A percentile compares a stretch with the other conserved stretches of the same genome.
Evolutionary conservation across 305 asterid genomes (phyloP).

Genomic region (Fraxinus dipetala): DNA sequence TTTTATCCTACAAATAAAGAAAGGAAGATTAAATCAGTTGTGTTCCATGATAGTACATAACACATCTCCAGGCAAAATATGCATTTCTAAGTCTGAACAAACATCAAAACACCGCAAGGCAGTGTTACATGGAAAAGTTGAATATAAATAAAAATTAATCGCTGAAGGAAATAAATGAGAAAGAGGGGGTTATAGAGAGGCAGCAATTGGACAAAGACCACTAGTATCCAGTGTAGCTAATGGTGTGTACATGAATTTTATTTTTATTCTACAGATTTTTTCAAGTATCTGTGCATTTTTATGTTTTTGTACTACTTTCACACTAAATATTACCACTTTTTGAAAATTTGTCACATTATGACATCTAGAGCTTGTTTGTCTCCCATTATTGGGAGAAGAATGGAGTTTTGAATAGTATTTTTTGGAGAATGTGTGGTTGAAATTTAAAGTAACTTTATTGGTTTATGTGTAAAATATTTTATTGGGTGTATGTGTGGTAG

Average conservation of each 20-base stretch:
- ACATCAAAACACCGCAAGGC: not conserved
- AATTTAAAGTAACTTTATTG: too few relatives aligned
- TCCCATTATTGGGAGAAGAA: too few relatives aligned
- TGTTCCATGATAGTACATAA: not conserved
- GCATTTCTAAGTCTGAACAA: not conserved
- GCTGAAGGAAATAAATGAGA: not conserved
- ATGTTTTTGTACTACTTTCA: not conserved
- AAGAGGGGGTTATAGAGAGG: not conserved
- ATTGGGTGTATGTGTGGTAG: too few relatives aligned
- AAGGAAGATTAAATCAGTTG: constrained; percentile 17
- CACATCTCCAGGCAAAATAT: not conserved
- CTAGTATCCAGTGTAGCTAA: not conserved
- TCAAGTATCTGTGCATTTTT: not conserved
- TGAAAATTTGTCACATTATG: not conserved
- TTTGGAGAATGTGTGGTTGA: too few relatives aligned
- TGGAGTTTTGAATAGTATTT: too few relatives aligned
- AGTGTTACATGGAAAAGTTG: not conserved
- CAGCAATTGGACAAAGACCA: not conserved
- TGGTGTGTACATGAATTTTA: not conserved
- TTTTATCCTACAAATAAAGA: constrained; percentile 59
- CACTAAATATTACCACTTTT: not conserved
- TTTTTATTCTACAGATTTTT: not conserved
- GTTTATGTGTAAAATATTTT: too few relatives aligned
- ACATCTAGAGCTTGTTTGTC: too few relatives aligned
- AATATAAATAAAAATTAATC: not conserved